A percentile compares a stretch with the other conserved stretches of the same genome.
phyloP scores from a whole-genome alignment of 441 rosid genomes.

The Capsella rubella region DNA sequence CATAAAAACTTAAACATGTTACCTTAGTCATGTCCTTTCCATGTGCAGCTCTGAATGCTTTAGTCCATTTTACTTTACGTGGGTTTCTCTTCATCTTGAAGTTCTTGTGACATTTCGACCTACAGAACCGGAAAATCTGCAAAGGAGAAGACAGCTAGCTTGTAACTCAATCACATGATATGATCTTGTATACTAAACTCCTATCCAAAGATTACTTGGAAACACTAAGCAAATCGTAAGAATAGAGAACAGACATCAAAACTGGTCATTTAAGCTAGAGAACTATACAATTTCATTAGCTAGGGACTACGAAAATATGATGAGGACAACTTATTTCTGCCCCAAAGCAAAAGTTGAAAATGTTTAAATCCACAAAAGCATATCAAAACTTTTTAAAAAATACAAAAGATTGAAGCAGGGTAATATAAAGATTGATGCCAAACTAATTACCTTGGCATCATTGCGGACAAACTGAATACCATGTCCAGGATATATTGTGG shows the following conservation, averaged over 20 bases:
- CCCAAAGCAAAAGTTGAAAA: background rate
- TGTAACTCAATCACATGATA: background rate
- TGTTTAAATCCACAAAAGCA: background rate
- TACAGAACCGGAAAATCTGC: slow-evolving; percentile 90
- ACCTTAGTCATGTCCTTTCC: slow-evolving; percentile 99
- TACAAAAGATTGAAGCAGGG: background rate
- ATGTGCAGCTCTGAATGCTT: slow-evolving; percentile 81
- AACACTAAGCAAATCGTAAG: background rate
- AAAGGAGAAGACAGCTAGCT: slow-evolving; percentile 14
- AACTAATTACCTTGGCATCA: slow-evolving; percentile 75
- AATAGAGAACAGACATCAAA: background rate
- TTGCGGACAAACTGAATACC: slow-evolving; percentile 96
- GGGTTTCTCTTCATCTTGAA: slow-evolving; percentile 99
- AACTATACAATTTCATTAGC: background rate
- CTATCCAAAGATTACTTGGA: background rate
- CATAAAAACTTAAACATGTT: background rate
- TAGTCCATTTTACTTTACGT: slow-evolving; percentile 93
- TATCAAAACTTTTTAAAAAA: background rate
- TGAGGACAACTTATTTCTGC: background rate
- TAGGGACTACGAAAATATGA: background rate
- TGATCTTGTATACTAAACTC: too few relatives aligned
- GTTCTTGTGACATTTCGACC: slow-evolving; percentile 96
- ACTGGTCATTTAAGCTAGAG: slow-evolving; percentile 1
- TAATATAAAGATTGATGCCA: background rate
- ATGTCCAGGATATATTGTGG: slow-evolving; percentile 93